phyloP scores from a whole-genome alignment of 768 basidiomycete species.

The Hemileccinum rubropunctum region DNA sequence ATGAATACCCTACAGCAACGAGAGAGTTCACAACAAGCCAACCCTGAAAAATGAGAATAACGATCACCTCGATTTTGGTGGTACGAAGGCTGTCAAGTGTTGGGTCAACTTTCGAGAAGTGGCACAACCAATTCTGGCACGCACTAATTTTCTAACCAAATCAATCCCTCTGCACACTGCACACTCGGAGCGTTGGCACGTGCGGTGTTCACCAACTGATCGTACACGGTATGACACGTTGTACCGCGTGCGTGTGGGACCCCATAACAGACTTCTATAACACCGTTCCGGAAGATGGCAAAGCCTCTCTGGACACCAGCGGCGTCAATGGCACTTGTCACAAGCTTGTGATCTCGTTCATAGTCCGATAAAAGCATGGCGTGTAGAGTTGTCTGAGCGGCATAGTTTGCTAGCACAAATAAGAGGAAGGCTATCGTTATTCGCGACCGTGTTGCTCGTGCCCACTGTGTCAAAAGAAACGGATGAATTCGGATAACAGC shows the following conservation, averaged over 20 bases:
- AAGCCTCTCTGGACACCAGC: slow-evolving; percentile 26
- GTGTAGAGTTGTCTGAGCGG: slow-evolving; percentile 42
- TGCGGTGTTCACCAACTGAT: background rate
- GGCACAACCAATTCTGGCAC: slow-evolving; percentile 8
- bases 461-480: slow-evolving; percentile 33
- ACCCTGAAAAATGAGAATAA: slow-evolving; percentile 42
- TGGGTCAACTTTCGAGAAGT: background rate
- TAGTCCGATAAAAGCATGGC: slow-evolving; percentile 38
- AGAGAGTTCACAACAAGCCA: slow-evolving; percentile 49
- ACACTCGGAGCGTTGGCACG: slow-evolving; percentile 8
- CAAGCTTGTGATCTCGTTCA: slow-evolving; percentile 29
- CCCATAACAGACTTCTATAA: slow-evolving; percentile 37
- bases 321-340: slow-evolving; percentile 32
- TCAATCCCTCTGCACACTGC: slow-evolving; percentile 41
- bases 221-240: slow-evolving; percentile 14
- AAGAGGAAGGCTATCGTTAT: slow-evolving; percentile 49
- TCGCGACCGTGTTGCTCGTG: slow-evolving; percentile 47
- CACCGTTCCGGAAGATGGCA: slow-evolving; percentile 14
- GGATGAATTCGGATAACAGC: background rate
- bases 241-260: slow-evolving; percentile 34
- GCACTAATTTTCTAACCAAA: slow-evolving; percentile 47
- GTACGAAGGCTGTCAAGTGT: slow-evolving; percentile 21
- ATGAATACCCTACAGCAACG: slow-evolving; percentile 38
- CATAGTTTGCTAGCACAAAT: slow-evolving; percentile 41
- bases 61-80: slow-evolving; percentile 45